phyloP scores from a whole-genome alignment of 805 yeast genomes.

The Sugiyamaella floridensis region DNA sequence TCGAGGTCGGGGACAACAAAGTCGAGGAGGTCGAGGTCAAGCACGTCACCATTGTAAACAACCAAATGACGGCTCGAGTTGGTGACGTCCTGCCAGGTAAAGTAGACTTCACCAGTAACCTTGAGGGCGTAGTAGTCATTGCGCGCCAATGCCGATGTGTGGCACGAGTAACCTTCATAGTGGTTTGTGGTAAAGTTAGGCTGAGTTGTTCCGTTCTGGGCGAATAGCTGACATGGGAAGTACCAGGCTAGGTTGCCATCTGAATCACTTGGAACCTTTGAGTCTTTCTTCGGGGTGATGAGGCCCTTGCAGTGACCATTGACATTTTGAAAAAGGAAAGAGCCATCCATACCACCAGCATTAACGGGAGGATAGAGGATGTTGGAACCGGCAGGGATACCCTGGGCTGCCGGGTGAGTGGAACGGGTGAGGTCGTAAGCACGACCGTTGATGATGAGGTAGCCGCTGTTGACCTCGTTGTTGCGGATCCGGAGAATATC shows the following conservation, averaged over 20 bases:
- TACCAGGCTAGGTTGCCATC: constrained; percentile 76
- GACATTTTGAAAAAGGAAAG: constrained; percentile 83
- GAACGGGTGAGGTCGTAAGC: constrained; percentile 67
- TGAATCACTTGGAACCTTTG: constrained; percentile 61
- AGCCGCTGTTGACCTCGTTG: constrained; percentile 52
- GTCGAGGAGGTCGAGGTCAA: constrained; percentile 68
- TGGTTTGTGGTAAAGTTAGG: constrained; percentile 55
- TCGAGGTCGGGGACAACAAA: constrained; percentile 69
- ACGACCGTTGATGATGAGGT: constrained; percentile 73
- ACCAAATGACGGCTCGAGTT: constrained; percentile 67
- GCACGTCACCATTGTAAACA: constrained; percentile 83
- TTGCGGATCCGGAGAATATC: constrained; percentile 45
- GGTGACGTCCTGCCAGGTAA: constrained; percentile 81
- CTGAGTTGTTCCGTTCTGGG: constrained; percentile 62
- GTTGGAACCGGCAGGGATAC: constrained; percentile 59
- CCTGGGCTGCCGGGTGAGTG: constrained; percentile 74
- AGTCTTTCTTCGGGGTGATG: constrained; percentile 57
- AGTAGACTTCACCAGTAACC: constrained; percentile 68
- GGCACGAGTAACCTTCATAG: constrained; percentile 88
- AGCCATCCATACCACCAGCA: constrained; percentile 84
- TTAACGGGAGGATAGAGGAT: constrained; percentile 75
- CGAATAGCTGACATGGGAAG: constrained; percentile 78
- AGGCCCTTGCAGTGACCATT: constrained; percentile 81
- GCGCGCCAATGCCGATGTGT: constrained; percentile 67
- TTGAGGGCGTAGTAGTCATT: constrained; percentile 53